Evolutionary conservation across 2,329 filamentous ascomycete genomes (phyloP).

Genomic region (Ophiosphaerella korrae): DNA sequence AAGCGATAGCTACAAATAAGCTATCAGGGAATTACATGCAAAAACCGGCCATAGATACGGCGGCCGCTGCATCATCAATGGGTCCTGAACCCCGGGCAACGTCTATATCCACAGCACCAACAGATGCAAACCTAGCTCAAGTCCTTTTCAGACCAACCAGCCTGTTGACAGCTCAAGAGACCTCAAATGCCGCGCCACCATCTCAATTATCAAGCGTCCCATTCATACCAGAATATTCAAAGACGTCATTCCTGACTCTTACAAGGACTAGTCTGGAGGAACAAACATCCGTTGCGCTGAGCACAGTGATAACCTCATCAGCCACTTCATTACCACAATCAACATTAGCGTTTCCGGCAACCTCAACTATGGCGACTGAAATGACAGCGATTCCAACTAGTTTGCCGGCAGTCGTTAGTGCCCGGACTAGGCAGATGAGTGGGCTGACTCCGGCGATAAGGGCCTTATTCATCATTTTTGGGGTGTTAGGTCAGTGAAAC

Average conservation of each 20-base stretch:
- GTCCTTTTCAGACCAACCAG: too few relatives aligned
- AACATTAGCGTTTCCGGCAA: not conserved
- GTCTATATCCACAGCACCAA: too few relatives aligned
- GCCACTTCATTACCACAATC: not conserved
- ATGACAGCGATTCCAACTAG: not conserved
- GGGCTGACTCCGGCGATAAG: constrained; percentile 10
- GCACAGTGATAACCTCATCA: not conserved
- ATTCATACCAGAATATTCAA: too few relatives aligned
- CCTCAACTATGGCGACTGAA: not conserved
- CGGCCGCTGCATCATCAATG: too few relatives aligned
- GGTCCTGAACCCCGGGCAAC: too few relatives aligned
- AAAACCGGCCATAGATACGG: too few relatives aligned
- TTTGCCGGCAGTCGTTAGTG: not conserved
- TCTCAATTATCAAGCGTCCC: too few relatives aligned
- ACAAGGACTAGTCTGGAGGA: not conserved
- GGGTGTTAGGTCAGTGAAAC: constrained; percentile 7
- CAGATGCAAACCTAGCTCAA: too few relatives aligned
- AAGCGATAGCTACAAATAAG: too few relatives aligned
- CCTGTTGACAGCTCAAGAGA: too few relatives aligned
- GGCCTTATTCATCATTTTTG: constrained; percentile 14
- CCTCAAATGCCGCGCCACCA: too few relatives aligned
- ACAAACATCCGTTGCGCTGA: not conserved
- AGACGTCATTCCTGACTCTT: not conserved
- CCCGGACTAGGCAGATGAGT: not conserved
- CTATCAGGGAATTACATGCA: too few relatives aligned